Conservation (phyloP, 2,329 filamentous ascomycete species). For the Paraconiothyrium sp. region DNA sequence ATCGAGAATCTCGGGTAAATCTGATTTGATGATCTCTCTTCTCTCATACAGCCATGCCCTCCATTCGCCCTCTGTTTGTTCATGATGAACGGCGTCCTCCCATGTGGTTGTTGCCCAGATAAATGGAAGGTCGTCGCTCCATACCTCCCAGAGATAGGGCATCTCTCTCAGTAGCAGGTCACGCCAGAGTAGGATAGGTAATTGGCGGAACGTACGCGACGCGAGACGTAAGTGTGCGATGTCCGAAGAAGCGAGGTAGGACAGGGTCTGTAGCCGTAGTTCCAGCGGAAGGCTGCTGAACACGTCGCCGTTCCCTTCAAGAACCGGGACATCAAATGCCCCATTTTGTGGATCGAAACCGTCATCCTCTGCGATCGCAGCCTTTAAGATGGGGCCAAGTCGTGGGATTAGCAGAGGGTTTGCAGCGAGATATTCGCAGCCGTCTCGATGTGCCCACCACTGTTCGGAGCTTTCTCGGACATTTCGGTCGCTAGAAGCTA, state of each 20-base stretch:
- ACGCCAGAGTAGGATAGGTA: constrained; percentile 28
- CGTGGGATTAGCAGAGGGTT: constrained; percentile 35
- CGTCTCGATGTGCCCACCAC: constrained; percentile 21
- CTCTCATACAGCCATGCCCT: not conserved
- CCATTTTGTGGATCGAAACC: constrained; percentile 14
- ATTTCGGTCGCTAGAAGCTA: constrained; percentile 5
- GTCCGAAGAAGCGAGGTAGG: constrained; percentile 25
- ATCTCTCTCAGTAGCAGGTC: constrained; percentile 29
- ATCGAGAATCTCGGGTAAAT: constrained; percentile 18
- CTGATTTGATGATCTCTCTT: constrained; percentile 10
- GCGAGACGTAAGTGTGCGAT: constrained; percentile 33
- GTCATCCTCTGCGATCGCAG: constrained; percentile 1
- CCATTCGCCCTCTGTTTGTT: not conserved
- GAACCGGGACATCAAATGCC: constrained; percentile 8
- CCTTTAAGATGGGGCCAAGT: constrained; percentile 21
- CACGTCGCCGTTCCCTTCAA: constrained; percentile 15
- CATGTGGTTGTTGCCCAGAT: constrained; percentile 15
- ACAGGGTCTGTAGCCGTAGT: constrained; percentile 25
- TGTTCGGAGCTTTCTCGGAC: constrained; percentile 5
- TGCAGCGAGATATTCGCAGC: constrained; percentile 29
- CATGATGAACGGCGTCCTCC: not conserved
- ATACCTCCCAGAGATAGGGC: constrained; percentile 37
- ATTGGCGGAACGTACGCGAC: constrained; percentile 27
- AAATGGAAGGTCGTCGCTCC: constrained; percentile 11
- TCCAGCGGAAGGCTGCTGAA: constrained; percentile 32